Conservation (phyloP, 2,329 filamentous ascomycete species). For the Aspergillus jensenii region DNA sequence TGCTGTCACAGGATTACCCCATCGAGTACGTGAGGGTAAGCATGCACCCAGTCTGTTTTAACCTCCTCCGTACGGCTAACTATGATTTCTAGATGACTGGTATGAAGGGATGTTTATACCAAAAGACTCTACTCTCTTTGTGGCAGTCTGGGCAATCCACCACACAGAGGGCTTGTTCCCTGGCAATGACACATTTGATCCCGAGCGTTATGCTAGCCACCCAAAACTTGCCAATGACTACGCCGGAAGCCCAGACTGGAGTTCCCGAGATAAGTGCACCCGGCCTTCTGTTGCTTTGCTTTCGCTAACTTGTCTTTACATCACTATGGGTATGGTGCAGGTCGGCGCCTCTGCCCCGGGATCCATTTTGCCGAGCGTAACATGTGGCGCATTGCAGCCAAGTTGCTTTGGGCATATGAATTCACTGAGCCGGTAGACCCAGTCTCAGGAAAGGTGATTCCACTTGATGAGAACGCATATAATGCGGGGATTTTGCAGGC, state of each 20-base stretch:
- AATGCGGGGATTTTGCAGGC: neutral
- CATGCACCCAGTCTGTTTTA: neutral
- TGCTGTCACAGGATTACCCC: neutral
- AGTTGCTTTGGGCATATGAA: neutral
- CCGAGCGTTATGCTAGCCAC: neutral
- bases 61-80: neutral
- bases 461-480: neutral
- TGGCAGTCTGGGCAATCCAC: neutral
- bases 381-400: neutral
- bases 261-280: neutral
- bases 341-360: neutral
- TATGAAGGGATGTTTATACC: neutral
- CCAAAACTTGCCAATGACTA: neutral
- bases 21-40: neutral
- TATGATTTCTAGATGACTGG: neutral
- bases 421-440: neutral
- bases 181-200: neutral
- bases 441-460: neutral
- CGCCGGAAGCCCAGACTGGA: neutral
- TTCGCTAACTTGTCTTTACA: neutral
- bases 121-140: neutral
- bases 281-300: neutral
- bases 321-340: neutral
- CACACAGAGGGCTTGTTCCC: neutral
- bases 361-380: neutral